A percentile compares a stretch with the other conserved stretches of the same genome.
Evolutionary conservation across 345 rosid genomes (phyloP).

Genomic region (Sisymbrium irio): DNA sequence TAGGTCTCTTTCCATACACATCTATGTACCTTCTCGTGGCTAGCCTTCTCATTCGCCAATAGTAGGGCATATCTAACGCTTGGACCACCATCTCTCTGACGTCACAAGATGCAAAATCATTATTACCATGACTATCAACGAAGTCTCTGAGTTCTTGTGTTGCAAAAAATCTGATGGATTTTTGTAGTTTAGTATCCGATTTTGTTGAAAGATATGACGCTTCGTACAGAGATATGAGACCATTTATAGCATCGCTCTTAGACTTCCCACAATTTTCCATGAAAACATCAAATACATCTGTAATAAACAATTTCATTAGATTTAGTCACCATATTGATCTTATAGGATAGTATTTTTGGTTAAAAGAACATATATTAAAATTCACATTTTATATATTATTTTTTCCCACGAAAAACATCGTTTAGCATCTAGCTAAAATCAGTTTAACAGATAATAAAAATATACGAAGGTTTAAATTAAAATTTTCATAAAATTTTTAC

Average conservation of each 20-base stretch:
- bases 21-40: slow-evolving; percentile 31
- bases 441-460: no score
- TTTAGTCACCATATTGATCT: neutral
- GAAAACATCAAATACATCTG: slow-evolving; percentile 35
- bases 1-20: slow-evolving; percentile 15
- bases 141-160: slow-evolving; percentile 14
- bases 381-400: no score
- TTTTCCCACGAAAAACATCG: no score
- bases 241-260: slow-evolving; percentile 14
- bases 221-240: slow-evolving; percentile 40
- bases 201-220: slow-evolving; percentile 34
- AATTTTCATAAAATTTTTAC: no score
- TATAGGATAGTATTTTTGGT: no score
- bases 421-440: no score
- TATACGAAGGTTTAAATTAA: neutral
- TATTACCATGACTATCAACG: neutral
- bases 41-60: slow-evolving; percentile 24
- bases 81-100: slow-evolving; percentile 16
- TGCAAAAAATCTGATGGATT: slow-evolving; percentile 40
- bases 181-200: slow-evolving; percentile 39
- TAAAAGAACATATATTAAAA: no score
- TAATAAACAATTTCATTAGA: neutral
- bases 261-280: slow-evolving; percentile 28
- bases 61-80: slow-evolving; percentile 25
- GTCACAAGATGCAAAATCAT: neutral